Evolutionary conservation across 306 rosid species (phyloP).

Genomic region (Dicorynia guianensis): DNA sequence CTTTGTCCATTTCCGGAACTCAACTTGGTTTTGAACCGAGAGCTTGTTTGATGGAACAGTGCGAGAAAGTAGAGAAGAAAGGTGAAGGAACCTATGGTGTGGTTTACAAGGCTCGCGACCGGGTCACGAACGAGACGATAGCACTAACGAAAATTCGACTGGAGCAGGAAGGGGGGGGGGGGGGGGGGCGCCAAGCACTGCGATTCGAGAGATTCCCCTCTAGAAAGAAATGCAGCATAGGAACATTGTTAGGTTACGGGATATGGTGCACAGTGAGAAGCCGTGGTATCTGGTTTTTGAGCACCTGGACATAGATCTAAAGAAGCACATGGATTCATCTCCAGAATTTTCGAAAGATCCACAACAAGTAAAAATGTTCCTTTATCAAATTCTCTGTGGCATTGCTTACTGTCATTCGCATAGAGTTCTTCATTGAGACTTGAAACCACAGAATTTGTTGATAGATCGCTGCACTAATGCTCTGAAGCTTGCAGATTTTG

Average conservation of each 20-base stretch:
- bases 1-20: background rate
- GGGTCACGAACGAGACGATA: slow-evolving; percentile 75
- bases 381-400: slow-evolving; percentile 97
- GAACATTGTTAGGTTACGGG: slow-evolving; percentile 92
- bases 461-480: slow-evolving; percentile 92
- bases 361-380: slow-evolving; percentile 91
- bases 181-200: slow-evolving; percentile 93
- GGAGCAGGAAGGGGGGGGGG: slow-evolving; percentile 96
- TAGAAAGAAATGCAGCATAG: slow-evolving; percentile 91
- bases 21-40: background rate
- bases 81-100: slow-evolving; percentile 96
- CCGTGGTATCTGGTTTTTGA: slow-evolving; percentile 93
- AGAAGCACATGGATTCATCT: slow-evolving; percentile 98
- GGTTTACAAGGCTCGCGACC: slow-evolving; percentile 93
- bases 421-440: slow-evolving; percentile 98
- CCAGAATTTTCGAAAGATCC: slow-evolving; percentile 89
- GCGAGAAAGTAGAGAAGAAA: slow-evolving; percentile 91
- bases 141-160: slow-evolving; percentile 90
- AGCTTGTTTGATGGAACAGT: slow-evolving; percentile 58
- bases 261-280: slow-evolving; percentile 92
- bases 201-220: slow-evolving; percentile 89
- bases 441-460: slow-evolving; percentile 96
- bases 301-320: slow-evolving; percentile 94
- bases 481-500: slow-evolving; percentile 98
- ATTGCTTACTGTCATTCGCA: slow-evolving; percentile 99